These are phyloP conservation scores for Ophiosphaerella herpotricha DNA, from an alignment of 2,329 filamentous ascomycete species.

Conservation along the genomic window DNA sequence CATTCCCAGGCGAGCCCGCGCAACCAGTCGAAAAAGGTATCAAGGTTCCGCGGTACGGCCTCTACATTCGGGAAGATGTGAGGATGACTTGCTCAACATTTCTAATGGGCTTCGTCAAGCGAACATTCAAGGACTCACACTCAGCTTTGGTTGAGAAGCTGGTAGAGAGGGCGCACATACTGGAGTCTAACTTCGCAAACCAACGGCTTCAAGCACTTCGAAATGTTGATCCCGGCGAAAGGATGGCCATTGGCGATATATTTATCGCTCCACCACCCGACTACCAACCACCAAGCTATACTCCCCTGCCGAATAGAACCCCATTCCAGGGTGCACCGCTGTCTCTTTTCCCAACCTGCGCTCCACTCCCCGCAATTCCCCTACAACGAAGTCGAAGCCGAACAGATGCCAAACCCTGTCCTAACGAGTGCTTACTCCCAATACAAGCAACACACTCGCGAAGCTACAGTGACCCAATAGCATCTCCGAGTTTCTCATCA, in stretches of 20 bases:
- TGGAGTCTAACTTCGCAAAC: conserved; percentile 42
- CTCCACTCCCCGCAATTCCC: not conserved
- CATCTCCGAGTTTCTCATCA: conserved; percentile 26
- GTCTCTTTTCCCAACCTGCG: not conserved
- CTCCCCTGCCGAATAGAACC: conserved; percentile 7
- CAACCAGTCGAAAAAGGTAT: conserved; percentile 69
- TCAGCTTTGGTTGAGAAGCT: conserved; percentile 65
- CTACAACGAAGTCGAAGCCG: not conserved
- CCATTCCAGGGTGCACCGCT: not conserved
- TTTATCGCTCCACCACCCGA: conserved; percentile 44
- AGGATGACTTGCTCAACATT: conserved; percentile 81
- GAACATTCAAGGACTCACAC: conserved; percentile 79
- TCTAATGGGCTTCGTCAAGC: conserved; percentile 77
- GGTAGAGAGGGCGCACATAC: conserved; percentile 44
- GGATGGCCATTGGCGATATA: conserved; percentile 40
- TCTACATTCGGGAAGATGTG: conserved; percentile 86
- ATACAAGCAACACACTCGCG: conserved; percentile 19
- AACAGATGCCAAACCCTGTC: not conserved
- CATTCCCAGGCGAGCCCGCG: conserved; percentile 69
- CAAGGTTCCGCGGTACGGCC: conserved; percentile 66
- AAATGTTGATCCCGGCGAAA: conserved; percentile 35
- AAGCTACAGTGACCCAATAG: conserved; percentile 27
- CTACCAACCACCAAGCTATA: conserved; percentile 19
- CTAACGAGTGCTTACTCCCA: conserved; percentile 9
- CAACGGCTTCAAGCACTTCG: conserved; percentile 37